A percentile compares a stretch with the other conserved stretches of the same genome.
These are phyloP conservation scores for Ogataea ramenticola DNA, from an alignment of 805 yeast genomes.

Conservation along the genomic window DNA sequence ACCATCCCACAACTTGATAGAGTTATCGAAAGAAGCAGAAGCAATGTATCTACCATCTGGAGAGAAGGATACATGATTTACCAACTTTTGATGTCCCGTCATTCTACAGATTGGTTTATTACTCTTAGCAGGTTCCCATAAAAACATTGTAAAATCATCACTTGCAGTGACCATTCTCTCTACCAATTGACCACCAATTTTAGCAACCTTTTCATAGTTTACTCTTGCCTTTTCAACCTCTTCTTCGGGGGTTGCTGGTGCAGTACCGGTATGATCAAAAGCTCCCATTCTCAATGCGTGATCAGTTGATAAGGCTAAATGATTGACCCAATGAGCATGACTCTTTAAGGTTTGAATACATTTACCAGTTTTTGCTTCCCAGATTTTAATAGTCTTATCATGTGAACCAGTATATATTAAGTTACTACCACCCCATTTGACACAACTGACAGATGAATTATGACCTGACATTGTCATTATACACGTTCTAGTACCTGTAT, in stretches of 20 bases:
- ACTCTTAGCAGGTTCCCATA: constrained; percentile 86
- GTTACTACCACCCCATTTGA: constrained; percentile 94
- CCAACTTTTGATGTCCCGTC: constrained; percentile 97
- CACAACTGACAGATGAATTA: constrained; percentile 82
- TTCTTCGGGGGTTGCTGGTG: constrained; percentile 36
- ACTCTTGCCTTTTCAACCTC: constrained; percentile 47
- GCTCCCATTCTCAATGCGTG: constrained; percentile 83
- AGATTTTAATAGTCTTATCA: constrained; percentile 86
- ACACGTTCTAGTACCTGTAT: constrained; percentile 61
- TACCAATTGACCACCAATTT: constrained; percentile 41
- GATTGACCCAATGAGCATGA: constrained; percentile 98
- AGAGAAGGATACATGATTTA: constrained; percentile 90
- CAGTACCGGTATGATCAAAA: constrained; percentile 61
- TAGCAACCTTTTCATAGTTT: constrained; percentile 57
- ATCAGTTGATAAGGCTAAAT: constrained; percentile 85
- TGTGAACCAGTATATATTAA: constrained; percentile 85
- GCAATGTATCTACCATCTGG: constrained; percentile 92
- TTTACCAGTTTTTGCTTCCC: constrained; percentile 79
- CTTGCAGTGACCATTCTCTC: constrained; percentile 92
- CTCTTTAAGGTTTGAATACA: constrained; percentile 73
- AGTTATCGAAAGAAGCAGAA: constrained; percentile 92
- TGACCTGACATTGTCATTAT: constrained; percentile 78
- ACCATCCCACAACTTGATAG: constrained; percentile 95
- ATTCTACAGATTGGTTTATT: constrained; percentile 83
- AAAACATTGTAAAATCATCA: constrained; percentile 95